A percentile compares a stretch with the other conserved stretches of the same genome.
Evolutionary conservation across 306 rosid species (phyloP).

Genomic region (Delonix regia): DNA sequence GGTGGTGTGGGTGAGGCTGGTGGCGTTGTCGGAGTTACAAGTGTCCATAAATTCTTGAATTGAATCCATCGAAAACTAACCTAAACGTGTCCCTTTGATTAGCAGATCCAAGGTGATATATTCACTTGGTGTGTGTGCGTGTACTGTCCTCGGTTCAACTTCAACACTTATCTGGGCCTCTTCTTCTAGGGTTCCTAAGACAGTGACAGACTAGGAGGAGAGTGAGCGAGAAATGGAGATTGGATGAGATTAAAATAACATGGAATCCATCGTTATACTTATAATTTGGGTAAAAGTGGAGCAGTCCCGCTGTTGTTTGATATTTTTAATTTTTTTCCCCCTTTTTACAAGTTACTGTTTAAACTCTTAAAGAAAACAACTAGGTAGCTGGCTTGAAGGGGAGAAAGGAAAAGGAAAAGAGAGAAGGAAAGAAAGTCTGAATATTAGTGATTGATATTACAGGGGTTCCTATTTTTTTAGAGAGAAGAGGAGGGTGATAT

Average conservation of each 20-base stretch:
- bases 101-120: constrained; percentile 41
- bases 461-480: background rate
- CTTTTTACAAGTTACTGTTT: constrained; percentile 40
- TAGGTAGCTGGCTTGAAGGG: constrained; percentile 1
- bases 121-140: constrained; percentile 2
- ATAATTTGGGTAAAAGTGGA: constrained; percentile 41
- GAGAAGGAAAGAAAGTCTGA: constrained; percentile 33
- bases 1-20: constrained; percentile 30
- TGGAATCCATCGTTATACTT: constrained; percentile 35
- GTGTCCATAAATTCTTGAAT: constrained; percentile 65
- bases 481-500: background rate
- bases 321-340: constrained; percentile 15
- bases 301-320: background rate
- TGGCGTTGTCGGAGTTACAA: constrained; percentile 55
- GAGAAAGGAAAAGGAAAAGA: constrained; percentile 14
- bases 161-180: constrained; percentile 16
- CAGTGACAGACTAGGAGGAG: constrained; percentile 36
- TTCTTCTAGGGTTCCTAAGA: constrained; percentile 49
- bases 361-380: constrained; percentile 48
- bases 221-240: constrained; percentile 26
- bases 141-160: background rate
- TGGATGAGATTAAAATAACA: constrained; percentile 17
- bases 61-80: constrained; percentile 62
- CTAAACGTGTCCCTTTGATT: background rate
- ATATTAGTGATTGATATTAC: constrained; percentile 40